These are phyloP conservation scores for Pythium monospermum DNA, from an alignment of 352 stramenopile genomes.

Conservation along the genomic window DNA sequence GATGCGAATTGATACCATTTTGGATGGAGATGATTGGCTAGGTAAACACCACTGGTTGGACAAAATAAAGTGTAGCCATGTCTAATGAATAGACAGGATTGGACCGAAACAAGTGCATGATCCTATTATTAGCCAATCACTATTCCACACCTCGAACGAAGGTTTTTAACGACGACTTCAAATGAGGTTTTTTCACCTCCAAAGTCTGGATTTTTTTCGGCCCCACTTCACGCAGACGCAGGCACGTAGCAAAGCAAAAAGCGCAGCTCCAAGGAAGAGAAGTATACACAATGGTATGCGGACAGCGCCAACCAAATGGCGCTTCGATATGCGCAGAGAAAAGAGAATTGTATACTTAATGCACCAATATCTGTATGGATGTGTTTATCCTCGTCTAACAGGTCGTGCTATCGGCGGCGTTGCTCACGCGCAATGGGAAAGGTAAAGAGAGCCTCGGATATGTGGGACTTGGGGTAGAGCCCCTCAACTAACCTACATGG, in stretches of 20 bases:
- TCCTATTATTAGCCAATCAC: constrained; percentile 17
- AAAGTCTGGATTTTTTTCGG: constrained; percentile 19
- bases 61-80: neutral
- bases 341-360: too few relatives aligned
- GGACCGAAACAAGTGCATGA: too few relatives aligned
- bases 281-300: neutral
- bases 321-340: too few relatives aligned
- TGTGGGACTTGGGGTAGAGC: too few relatives aligned
- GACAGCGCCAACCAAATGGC: neutral
- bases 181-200: constrained; percentile 17
- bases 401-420: constrained; percentile 95
- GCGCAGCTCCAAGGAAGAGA: neutral
- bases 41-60: neutral
- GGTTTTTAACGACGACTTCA: constrained; percentile 8
- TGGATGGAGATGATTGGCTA: constrained; percentile 12
- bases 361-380: neutral
- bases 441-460: too few relatives aligned
- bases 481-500: too few relatives aligned
- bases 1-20: too few relatives aligned
- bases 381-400: constrained; percentile 23
- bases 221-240: constrained; percentile 25
- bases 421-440: constrained; percentile 94
- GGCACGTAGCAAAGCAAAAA: constrained; percentile 20
- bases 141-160: neutral
- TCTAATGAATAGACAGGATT: too few relatives aligned